These are phyloP conservation scores for Scenedesmus sp. DNA, from an alignment of 163 green algal species.

Conservation along the genomic window DNA sequence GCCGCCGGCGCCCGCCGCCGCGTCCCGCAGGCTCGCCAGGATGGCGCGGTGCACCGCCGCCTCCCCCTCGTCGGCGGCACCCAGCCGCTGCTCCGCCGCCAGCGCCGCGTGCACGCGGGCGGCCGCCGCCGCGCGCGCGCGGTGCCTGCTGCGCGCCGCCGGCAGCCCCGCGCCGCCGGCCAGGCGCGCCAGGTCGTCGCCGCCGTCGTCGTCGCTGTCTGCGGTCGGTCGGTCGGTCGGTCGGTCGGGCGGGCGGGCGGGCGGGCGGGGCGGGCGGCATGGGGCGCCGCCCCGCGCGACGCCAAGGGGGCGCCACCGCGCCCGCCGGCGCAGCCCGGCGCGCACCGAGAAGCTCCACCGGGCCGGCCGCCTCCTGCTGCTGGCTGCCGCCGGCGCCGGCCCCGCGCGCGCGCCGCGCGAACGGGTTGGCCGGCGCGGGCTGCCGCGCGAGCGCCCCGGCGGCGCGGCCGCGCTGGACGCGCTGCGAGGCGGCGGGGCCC, in stretches of 20 bases:
- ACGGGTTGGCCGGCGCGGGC: too few species aligned
- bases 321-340: neutral
- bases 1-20: neutral
- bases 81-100: constrained; percentile 12
- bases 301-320: too few species aligned
- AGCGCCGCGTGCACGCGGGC: neutral
- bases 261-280: too few species aligned
- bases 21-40: neutral
- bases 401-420: too few species aligned
- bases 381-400: neutral
- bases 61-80: neutral
- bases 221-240: neutral
- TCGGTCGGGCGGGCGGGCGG: too few species aligned
- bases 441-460: too few species aligned
- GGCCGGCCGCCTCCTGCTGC: neutral
- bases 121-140: neutral
- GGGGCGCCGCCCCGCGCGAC: too few species aligned
- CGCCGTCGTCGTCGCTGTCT: neutral
- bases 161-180: neutral
- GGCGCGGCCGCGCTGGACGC: neutral
- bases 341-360: neutral
- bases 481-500: neutral
- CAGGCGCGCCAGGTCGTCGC: neutral
- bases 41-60: neutral
- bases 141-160: neutral